Evolutionary conservation across 345 rosid species (phyloP), one percentile per base, ranked within the genome.

Genomic region (Noccaea caerulescens): DNA sequence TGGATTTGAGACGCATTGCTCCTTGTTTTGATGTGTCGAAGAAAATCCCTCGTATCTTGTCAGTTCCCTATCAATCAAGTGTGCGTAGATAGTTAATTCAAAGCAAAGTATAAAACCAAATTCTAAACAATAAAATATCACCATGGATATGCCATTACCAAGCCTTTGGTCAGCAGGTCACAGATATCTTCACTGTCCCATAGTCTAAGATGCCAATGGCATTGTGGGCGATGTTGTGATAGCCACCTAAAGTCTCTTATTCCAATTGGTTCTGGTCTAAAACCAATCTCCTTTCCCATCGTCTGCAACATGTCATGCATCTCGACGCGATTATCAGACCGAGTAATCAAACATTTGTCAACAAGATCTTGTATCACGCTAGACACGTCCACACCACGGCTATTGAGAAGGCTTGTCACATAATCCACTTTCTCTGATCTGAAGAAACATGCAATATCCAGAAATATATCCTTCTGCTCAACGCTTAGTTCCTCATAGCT

Each of bases 391-490:
- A 33, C 44, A 60, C 65, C 52, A 63, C 51, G 70, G 20, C 59
- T 37, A 3, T 55, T 77, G 0, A 80, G 70, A 8, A 80, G 59
- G 43, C 41, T 46, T 41, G 9, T 59, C 14, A 80, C 76, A n/a
- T 8, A 7, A 6, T 71, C 63, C 10, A 20, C 60, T 0, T 51
- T 38, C 16, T 45, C 54, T 3, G 81, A 75, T 33, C 71, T 77
- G 30, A 80, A 80, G 72, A 82, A 82, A 55, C 82, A 80, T 14
- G 82, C 84, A 63, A 84, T 79, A 47, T 82, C 86, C 16, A 80
- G 75, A 69, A 84, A 84, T 4, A 82, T 10, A 8, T 37, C 38
- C 67, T 80, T 71, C 55, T 71, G 74, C 33, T 69, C 49, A 25
- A 36, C 32, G 38, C 52, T 49, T 10, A 84, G 75, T 12, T 76